phyloP scores from a whole-genome alignment of 129 eudicot genomes.

The Chrysanthemum seticuspe region DNA sequence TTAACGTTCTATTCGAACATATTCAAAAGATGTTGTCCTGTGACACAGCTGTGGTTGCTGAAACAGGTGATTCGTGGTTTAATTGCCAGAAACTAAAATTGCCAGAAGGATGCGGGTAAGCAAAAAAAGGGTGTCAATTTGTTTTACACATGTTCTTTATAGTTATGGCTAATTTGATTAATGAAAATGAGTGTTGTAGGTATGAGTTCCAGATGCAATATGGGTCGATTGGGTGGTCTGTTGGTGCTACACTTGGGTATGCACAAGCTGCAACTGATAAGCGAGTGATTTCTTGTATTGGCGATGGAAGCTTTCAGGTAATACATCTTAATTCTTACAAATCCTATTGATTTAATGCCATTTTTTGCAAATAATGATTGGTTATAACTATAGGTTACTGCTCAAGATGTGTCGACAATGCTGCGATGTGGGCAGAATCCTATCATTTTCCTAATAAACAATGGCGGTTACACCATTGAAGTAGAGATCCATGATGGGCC shows the following conservation, averaged over 20 bases:
- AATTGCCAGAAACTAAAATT: conserved; percentile 72
- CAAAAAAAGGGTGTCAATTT: not conserved
- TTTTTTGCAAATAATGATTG: no score
- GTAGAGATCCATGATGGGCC: conserved; percentile 85
- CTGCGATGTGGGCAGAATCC: conserved; percentile 48
- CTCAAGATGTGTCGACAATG: conserved; percentile 71
- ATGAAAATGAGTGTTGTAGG: conserved; percentile 32
- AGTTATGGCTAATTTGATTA: not conserved
- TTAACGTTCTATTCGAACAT: conserved; percentile 64
- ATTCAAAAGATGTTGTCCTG: conserved; percentile 69
- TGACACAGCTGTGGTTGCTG: conserved; percentile 71
- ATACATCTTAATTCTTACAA: not conserved
- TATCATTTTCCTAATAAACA: conserved; percentile 71
- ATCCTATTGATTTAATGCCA: no score
- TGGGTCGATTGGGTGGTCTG: conserved; percentile 88
- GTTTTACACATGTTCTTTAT: not conserved
- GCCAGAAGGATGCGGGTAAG: conserved; percentile 80
- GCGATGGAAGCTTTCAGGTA: conserved; percentile 87
- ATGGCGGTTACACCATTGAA: conserved; percentile 76
- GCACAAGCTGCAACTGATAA: conserved; percentile 70
- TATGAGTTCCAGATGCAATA: conserved; percentile 85
- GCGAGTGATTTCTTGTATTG: conserved; percentile 78
- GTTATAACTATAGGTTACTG: conserved; percentile 42
- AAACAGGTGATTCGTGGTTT: conserved; percentile 83
- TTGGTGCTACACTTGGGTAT: conserved; percentile 79